phyloP scores from a whole-genome alignment of 2,329 filamentous ascomycete genomes.

The Ophiostoma tasmaniense region DNA sequence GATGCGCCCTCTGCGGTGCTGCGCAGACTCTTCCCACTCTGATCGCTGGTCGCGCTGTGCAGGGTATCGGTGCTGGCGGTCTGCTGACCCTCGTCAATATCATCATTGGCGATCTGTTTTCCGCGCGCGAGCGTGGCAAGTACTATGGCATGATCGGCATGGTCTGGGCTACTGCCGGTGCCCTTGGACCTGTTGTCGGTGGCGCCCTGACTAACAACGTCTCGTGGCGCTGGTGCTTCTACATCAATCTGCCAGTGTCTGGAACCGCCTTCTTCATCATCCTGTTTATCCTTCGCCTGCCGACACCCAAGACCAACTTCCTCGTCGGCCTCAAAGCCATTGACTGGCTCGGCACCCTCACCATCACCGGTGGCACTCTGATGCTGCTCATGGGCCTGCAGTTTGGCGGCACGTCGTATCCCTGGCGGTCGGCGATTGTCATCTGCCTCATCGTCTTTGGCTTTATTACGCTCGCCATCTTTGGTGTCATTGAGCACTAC shows the following conservation, averaged over 20 bases:
- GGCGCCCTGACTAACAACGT: slow-evolving; percentile 20
- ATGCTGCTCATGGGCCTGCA: slow-evolving; percentile 65
- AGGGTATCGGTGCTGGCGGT: slow-evolving; percentile 50
- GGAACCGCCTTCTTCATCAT: slow-evolving; percentile 40
- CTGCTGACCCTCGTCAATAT: slow-evolving; percentile 54
- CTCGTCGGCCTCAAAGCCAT: slow-evolving; percentile 54
- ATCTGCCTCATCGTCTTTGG: slow-evolving; percentile 57
- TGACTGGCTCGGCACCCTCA: slow-evolving; percentile 42
- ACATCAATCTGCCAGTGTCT: slow-evolving; percentile 45
- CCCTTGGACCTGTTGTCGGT: slow-evolving; percentile 21
- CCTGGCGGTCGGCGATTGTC: slow-evolving; percentile 54
- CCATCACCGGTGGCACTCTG: slow-evolving; percentile 53
- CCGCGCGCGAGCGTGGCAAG: slow-evolving; percentile 21
- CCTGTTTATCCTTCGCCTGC: slow-evolving; percentile 55
- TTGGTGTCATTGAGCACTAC: slow-evolving; percentile 55
- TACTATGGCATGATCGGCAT: slow-evolving; percentile 22
- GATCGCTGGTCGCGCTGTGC: slow-evolving; percentile 46
- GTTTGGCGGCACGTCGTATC: slow-evolving; percentile 48
- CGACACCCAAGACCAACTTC: slow-evolving; percentile 57
- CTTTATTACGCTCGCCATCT: slow-evolving; percentile 36
- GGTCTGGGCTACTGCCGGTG: slow-evolving; percentile 21
- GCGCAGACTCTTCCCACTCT: slow-evolving; percentile 43
- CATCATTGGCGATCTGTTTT: slow-evolving; percentile 40
- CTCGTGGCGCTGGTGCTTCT: slow-evolving; percentile 61
- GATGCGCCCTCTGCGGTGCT: slow-evolving; percentile 46